These are phyloP conservation scores for Rhizophagus clarus DNA, from an alignment of 192 early-diverging fungal genomes.

Conservation along the genomic window DNA sequence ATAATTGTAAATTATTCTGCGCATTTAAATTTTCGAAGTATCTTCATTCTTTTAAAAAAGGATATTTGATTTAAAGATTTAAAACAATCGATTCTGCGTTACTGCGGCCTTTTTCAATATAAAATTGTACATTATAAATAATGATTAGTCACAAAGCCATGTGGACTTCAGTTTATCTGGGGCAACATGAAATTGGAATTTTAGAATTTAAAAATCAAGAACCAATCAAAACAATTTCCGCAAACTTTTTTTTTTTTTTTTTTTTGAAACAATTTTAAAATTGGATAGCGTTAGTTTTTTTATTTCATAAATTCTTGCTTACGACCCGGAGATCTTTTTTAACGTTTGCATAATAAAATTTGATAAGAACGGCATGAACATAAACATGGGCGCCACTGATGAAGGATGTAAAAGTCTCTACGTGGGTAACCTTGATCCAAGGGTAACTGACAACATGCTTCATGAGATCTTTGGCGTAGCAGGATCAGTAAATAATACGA, in stretches of 20 bases:
- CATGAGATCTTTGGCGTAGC: slow-evolving; percentile 73
- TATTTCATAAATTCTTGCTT: not conserved
- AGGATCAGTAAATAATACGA: slow-evolving; percentile 64
- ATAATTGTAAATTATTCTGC: not conserved
- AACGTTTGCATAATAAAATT: not conserved
- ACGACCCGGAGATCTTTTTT: not conserved
- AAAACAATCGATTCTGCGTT: not conserved
- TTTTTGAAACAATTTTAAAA: not conserved
- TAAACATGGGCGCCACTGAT: slow-evolving; percentile 15
- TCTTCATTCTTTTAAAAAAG: not conserved
- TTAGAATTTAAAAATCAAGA: not conserved
- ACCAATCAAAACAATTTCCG: slow-evolving; percentile 1
- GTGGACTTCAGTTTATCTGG: not conserved
- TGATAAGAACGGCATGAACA: not conserved
- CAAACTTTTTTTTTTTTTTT: not conserved
- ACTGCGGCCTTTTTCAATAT: not conserved
- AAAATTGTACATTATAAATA: not conserved
- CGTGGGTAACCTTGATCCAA: slow-evolving; percentile 85
- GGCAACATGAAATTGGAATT: not conserved
- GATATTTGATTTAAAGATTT: too few species aligned
- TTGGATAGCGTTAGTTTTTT: not conserved
- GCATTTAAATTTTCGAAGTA: not conserved
- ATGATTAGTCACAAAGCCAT: not conserved
- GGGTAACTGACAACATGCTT: slow-evolving; percentile 72
- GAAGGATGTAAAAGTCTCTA: slow-evolving; percentile 69